Conservation (phyloP, 768 basidiomycete genomes). For the Mycena rebaudengoi region DNA sequence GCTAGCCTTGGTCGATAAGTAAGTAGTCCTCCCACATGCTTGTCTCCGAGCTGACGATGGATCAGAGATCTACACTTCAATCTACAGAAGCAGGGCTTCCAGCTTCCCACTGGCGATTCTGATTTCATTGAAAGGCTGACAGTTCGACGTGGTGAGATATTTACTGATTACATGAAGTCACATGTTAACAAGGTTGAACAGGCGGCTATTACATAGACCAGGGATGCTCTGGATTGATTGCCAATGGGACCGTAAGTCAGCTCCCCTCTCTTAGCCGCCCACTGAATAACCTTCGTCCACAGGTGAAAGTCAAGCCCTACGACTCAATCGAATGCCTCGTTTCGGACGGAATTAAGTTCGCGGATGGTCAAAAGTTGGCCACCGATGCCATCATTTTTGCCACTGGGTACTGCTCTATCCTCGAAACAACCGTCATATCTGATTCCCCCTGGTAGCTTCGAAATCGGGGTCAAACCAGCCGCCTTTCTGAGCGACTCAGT, state of each 20-base stretch:
- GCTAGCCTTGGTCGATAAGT: not conserved
- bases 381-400: constrained; percentile 1
- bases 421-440: too few relatives aligned
- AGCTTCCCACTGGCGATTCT: not conserved
- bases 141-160: not conserved
- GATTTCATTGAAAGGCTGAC: constrained; percentile 3
- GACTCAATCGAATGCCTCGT: not conserved
- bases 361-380: not conserved
- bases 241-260: not conserved
- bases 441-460: not conserved
- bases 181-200: not conserved
- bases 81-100: not conserved
- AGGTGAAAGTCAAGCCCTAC: not conserved
- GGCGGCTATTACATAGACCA: constrained; percentile 5
- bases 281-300: not conserved
- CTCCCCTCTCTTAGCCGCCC: not conserved
- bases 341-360: not conserved
- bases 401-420: not conserved
- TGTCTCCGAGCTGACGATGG: not conserved
- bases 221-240: not conserved
- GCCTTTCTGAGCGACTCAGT: not conserved
- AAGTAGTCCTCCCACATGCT: not conserved
- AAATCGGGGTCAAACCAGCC: not conserved
- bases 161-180: not conserved
- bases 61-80: not conserved